phyloP scores from a whole-genome alignment of 2,329 filamentous ascomycete species.

The Helminthosporium solani region DNA sequence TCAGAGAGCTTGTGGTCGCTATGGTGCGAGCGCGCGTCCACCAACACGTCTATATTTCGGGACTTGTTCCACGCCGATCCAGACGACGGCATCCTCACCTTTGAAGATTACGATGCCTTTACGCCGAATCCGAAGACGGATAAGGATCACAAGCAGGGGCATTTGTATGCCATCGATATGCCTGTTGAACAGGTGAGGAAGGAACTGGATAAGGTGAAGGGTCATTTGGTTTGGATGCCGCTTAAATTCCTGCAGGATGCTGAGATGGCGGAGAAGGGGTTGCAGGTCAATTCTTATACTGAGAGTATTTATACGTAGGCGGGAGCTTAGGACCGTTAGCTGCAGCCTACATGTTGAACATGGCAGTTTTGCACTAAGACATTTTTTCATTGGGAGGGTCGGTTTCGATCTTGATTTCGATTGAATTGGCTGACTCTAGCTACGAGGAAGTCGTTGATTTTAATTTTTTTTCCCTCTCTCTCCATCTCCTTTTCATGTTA shows the following conservation, averaged over 20 bases:
- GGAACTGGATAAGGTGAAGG: constrained; percentile 77
- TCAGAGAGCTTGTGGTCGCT: constrained; percentile 59
- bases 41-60: constrained; percentile 74
- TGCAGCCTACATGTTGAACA: too few species aligned
- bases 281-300: constrained; percentile 83
- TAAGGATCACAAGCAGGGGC: constrained; percentile 69
- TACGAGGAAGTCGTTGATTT: too few species aligned
- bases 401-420: too few species aligned
- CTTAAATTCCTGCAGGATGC: constrained; percentile 80
- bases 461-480: too few species aligned
- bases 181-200: constrained; percentile 65
- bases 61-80: constrained; percentile 85
- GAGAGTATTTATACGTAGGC: constrained; percentile 74
- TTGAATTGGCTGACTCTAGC: too few species aligned
- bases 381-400: too few species aligned
- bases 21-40: constrained; percentile 69
- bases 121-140: constrained; percentile 56
- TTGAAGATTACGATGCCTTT: constrained; percentile 85
- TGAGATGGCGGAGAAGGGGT: constrained; percentile 83
- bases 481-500: too few species aligned
- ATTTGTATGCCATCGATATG: constrained; percentile 75
- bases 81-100: constrained; percentile 84
- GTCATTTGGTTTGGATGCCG: constrained; percentile 95
- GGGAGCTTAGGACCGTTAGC: not conserved
- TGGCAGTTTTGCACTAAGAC: too few species aligned